Evolutionary conservation across 768 basidiomycete species (phyloP).

Genomic region (Suillus variegatus): DNA sequence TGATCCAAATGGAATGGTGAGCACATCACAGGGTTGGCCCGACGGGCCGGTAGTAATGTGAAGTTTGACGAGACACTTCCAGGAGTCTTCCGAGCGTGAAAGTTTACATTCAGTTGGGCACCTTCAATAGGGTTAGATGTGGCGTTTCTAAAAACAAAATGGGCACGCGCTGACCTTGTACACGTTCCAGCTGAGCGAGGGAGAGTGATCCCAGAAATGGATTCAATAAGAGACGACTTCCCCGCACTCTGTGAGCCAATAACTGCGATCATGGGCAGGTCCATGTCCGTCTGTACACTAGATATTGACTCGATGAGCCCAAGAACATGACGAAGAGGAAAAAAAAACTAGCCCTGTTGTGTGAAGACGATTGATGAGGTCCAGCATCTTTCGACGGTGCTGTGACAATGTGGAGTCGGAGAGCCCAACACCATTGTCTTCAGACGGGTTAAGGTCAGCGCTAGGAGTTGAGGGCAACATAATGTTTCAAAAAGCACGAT

Average conservation of each 20-base stretch:
- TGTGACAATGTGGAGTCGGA: slow-evolving; percentile 46
- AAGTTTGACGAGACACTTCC: slow-evolving; percentile 55
- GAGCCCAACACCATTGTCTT: slow-evolving; percentile 46
- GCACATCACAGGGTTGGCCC: slow-evolving; percentile 40
- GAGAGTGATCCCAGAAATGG: slow-evolving; percentile 70
- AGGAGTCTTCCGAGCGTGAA: slow-evolving; percentile 37
- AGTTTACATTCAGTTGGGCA: slow-evolving; percentile 63
- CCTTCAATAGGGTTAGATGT: slow-evolving; percentile 28
- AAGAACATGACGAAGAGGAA: not conserved
- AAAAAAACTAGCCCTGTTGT: slow-evolving; percentile 52
- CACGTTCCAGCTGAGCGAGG: slow-evolving; percentile 77
- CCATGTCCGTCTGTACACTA: slow-evolving; percentile 70
- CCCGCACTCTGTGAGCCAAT: slow-evolving; percentile 75
- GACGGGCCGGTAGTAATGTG: slow-evolving; percentile 42
- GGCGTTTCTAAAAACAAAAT: not conserved
- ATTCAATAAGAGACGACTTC: slow-evolving; percentile 77
- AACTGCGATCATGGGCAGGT: slow-evolving; percentile 73
- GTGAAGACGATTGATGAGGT: slow-evolving; percentile 59
- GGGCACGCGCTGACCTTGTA: slow-evolving; percentile 50
- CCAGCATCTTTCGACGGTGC: slow-evolving; percentile 52
- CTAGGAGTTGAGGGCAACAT: not conserved
- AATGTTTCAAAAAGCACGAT: not conserved
- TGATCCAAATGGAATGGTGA: slow-evolving; percentile 44
- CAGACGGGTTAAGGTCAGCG: not conserved
- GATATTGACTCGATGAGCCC: not conserved